phyloP scores from a whole-genome alignment of 2,329 filamentous ascomycete species.

The Thermoascus crustaceus region DNA sequence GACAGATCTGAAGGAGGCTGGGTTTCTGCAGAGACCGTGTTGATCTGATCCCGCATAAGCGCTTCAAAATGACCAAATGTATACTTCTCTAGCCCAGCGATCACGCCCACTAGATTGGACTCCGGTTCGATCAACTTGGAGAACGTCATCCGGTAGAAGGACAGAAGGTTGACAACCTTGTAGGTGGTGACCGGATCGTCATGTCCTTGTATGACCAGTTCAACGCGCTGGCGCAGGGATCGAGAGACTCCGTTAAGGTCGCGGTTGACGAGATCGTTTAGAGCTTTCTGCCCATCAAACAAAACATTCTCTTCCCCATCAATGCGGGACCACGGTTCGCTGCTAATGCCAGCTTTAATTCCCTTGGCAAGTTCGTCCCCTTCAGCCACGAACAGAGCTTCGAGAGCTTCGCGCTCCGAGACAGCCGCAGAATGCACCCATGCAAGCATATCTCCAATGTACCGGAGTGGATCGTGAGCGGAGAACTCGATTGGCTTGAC shows the following conservation, averaged over 20 bases:
- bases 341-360: conserved; percentile 69
- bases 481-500: conserved; percentile 89
- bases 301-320: conserved; percentile 49
- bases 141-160: conserved; percentile 84
- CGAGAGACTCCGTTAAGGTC: conserved; percentile 73
- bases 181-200: conserved; percentile 84
- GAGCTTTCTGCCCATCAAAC: conserved; percentile 73
- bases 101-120: conserved; percentile 61
- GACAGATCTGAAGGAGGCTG: conserved; percentile 67
- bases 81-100: conserved; percentile 62
- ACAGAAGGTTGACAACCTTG: conserved; percentile 79
- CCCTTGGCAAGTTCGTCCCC: conserved; percentile 80
- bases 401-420: conserved; percentile 84
- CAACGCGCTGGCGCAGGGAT: conserved; percentile 78
- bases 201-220: conserved; percentile 86
- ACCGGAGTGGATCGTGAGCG: conserved; percentile 83
- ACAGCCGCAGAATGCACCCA: conserved; percentile 94
- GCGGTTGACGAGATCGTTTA: conserved; percentile 79
- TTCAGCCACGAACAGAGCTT: conserved; percentile 83
- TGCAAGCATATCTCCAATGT: conserved; percentile 93
- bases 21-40: conserved; percentile 62
- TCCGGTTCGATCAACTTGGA: conserved; percentile 63
- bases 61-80: conserved; percentile 75
- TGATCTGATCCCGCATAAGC: conserved; percentile 64
- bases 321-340: conserved; percentile 69